phyloP scores from a whole-genome alignment of 768 basidiomycete genomes.

The Naganishia vishniacii region DNA sequence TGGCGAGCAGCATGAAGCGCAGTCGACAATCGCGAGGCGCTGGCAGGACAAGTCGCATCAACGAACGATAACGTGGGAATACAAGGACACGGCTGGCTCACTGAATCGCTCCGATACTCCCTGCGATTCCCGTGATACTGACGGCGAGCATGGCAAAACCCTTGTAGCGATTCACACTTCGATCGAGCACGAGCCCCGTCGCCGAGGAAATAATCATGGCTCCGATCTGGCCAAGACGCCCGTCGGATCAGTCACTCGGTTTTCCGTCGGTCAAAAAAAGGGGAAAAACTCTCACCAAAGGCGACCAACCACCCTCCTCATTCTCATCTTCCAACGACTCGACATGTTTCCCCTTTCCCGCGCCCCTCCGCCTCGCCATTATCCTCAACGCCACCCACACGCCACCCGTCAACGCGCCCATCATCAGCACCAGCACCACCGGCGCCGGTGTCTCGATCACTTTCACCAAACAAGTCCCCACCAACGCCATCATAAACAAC shows the following conservation, averaged over 20 bases:
- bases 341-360: neutral
- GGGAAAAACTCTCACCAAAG: slow-evolving; percentile 63
- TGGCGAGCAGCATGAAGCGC: slow-evolving; percentile 57
- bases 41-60: neutral
- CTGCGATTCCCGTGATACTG: slow-evolving; percentile 84
- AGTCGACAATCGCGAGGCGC: slow-evolving; percentile 85
- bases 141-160: slow-evolving; percentile 83
- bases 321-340: slow-evolving; percentile 1
- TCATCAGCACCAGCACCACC: slow-evolving; percentile 54
- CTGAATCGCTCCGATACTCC: slow-evolving; percentile 78
- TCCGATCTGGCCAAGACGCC: slow-evolving; percentile 34
- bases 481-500: slow-evolving; percentile 67
- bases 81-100: neutral
- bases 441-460: slow-evolving; percentile 64
- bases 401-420: slow-evolving; percentile 7
- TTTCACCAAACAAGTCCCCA: slow-evolving; percentile 60
- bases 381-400: slow-evolving; percentile 3
- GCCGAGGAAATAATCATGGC: slow-evolving; percentile 61
- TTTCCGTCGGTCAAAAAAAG: too few relatives aligned
- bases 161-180: slow-evolving; percentile 76
- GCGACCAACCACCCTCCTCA: slow-evolving; percentile 78
- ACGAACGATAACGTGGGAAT: neutral
- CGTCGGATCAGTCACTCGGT: too few relatives aligned
- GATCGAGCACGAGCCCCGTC: slow-evolving; percentile 85
- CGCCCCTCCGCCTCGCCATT: neutral